These are phyloP conservation scores for Hanseniaspora mollemarum DNA, from an alignment of 805 yeast species.

Conservation along the genomic window DNA sequence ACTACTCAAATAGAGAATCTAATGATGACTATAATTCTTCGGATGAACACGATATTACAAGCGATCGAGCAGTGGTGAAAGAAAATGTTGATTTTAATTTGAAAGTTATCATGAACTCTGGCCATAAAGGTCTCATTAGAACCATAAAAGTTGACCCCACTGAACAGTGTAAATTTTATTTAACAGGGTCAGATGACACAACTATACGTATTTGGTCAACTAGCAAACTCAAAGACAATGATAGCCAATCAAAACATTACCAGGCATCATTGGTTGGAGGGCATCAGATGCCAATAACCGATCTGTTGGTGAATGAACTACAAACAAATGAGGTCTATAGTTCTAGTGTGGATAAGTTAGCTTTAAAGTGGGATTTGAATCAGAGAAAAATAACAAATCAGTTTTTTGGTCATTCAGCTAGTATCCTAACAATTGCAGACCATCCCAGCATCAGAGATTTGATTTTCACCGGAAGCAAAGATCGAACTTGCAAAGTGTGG, in stretches of 20 bases:
- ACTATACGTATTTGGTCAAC: constrained; percentile 73
- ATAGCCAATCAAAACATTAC: constrained; percentile 31
- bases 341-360: constrained; percentile 85
- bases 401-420: constrained; percentile 89
- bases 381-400: constrained; percentile 68
- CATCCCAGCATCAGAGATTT: constrained; percentile 79
- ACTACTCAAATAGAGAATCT: too few relatives aligned
- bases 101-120: constrained; percentile 52
- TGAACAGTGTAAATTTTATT: constrained; percentile 73
- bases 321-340: constrained; percentile 76
- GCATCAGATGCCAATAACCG: constrained; percentile 80
- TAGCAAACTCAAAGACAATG: constrained; percentile 49
- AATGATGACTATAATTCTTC: background rate
- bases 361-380: constrained; percentile 94
- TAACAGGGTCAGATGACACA: constrained; percentile 79
- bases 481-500: constrained; percentile 80
- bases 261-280: constrained; percentile 67
- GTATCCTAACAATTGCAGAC: constrained; percentile 68
- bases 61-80: background rate
- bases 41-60: background rate
- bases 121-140: constrained; percentile 90
- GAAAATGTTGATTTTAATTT: background rate
- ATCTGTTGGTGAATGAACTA: constrained; percentile 55
- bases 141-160: constrained; percentile 68
- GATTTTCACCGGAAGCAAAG: constrained; percentile 79